Percentiles rank a stretch among this genome's conserved stretches.
Evolutionary conservation across 1,139 yeast species (phyloP).

Genomic region (Geotrichum histeridarum): DNA sequence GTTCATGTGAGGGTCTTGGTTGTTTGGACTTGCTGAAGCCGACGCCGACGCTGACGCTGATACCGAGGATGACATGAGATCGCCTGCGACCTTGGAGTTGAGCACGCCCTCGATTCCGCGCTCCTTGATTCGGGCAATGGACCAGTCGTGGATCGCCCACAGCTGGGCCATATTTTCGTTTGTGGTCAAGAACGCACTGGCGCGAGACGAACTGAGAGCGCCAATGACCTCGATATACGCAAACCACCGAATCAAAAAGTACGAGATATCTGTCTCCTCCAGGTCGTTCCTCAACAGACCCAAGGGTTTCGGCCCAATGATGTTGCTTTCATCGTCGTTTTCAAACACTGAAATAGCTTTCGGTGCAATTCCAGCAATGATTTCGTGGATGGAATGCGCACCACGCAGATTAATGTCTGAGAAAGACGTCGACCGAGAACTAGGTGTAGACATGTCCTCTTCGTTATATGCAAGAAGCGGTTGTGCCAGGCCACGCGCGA

Average conservation of each 20-base stretch:
- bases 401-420: background rate
- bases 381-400: background rate
- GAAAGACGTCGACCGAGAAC: background rate
- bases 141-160: slow-evolving; percentile 30
- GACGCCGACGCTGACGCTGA: slow-evolving; percentile 22
- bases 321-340: background rate
- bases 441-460: background rate
- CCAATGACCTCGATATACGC: slow-evolving; percentile 69
- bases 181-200: slow-evolving; percentile 30
- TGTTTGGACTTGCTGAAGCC: background rate
- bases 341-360: background rate
- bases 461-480: slow-evolving; percentile 7
- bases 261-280: slow-evolving; percentile 45
- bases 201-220: slow-evolving; percentile 40
- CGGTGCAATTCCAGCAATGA: background rate
- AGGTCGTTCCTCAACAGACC: slow-evolving; percentile 21
- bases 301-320: slow-evolving; percentile 29
- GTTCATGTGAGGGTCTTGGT: background rate
- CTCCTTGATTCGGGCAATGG: slow-evolving; percentile 18
- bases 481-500: slow-evolving; percentile 47
- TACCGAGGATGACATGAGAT: background rate
- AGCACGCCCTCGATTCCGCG: slow-evolving; percentile 4
- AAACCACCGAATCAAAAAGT: slow-evolving; percentile 65
- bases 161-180: slow-evolving; percentile 28
- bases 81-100: slow-evolving; percentile 1